phyloP scores from a whole-genome alignment of 2,329 filamentous ascomycete genomes.

The Diplodia seriata region DNA sequence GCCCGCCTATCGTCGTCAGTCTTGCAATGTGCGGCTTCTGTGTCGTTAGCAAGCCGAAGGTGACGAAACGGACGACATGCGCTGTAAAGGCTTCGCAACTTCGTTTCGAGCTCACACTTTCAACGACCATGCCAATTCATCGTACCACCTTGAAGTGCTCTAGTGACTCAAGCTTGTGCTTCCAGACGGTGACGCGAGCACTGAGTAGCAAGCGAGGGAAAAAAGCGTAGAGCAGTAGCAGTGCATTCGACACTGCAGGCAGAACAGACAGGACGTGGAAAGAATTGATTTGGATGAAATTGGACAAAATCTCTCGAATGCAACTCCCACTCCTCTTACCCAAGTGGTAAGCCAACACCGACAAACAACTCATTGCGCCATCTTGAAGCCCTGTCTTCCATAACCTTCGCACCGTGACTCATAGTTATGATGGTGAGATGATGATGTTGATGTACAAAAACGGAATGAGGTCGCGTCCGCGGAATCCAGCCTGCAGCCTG shows the following conservation, averaged over 20 bases:
- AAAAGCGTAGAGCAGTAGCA: background rate
- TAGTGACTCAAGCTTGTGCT: too few species aligned
- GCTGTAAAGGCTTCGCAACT: too few species aligned
- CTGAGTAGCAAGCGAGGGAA: background rate
- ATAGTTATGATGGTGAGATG: constrained; percentile 21
- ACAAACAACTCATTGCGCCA: constrained; percentile 6
- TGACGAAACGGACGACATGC: too few species aligned
- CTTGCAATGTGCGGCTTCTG: too few species aligned
- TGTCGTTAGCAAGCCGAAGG: too few species aligned
- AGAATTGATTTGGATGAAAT: constrained; percentile 13
- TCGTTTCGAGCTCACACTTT: too few species aligned
- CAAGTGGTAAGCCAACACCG: constrained; percentile 19
- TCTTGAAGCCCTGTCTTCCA: constrained; percentile 4
- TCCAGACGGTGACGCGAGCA: too few species aligned
- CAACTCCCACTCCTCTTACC: constrained; percentile 17
- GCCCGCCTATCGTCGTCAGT: too few species aligned
- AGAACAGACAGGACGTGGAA: background rate
- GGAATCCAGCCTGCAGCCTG: background rate
- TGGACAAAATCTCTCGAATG: constrained; percentile 13
- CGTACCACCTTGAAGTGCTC: too few species aligned
- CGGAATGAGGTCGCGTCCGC: constrained; percentile 7
- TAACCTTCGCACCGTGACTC: constrained; percentile 6
- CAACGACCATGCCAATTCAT: too few species aligned
- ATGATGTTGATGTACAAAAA: constrained; percentile 29
- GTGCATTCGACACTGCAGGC: background rate